These are phyloP conservation scores for Backusella macrospora DNA, from an alignment of 192 early-diverging fungal species.

Conservation along the genomic window DNA sequence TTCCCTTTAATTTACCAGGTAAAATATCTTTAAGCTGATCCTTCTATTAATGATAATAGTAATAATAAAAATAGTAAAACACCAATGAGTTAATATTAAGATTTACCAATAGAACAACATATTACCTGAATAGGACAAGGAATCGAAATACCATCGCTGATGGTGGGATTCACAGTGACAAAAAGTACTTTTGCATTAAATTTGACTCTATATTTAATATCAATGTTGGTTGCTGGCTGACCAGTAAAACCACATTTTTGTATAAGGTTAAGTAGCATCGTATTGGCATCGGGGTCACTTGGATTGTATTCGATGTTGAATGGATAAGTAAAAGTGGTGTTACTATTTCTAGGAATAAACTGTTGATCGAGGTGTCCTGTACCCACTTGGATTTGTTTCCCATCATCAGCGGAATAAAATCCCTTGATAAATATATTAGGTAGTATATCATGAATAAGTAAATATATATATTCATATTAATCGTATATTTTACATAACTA, in stretches of 20 bases:
- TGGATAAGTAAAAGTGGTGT: slow-evolving; percentile 45
- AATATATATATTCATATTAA: background rate
- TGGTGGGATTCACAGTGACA: slow-evolving; percentile 42
- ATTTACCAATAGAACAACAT: background rate
- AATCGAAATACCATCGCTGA: slow-evolving; percentile 37
- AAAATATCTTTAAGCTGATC: background rate
- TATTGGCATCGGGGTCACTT: slow-evolving; percentile 30
- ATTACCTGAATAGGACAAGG: slow-evolving; percentile 43
- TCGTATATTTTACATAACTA: background rate
- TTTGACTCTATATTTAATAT: slow-evolving; percentile 50
- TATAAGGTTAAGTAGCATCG: slow-evolving; percentile 45
- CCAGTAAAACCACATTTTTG: slow-evolving; percentile 48
- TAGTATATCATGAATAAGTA: background rate
- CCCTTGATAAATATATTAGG: slow-evolving; percentile 36
- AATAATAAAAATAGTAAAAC: background rate
- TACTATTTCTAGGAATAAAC: slow-evolving; percentile 36
- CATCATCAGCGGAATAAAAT: slow-evolving; percentile 41
- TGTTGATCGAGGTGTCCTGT: slow-evolving; percentile 45
- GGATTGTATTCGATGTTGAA: slow-evolving; percentile 49
- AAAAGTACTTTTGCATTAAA: slow-evolving; percentile 46
- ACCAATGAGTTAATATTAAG: background rate
- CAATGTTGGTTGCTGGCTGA: slow-evolving; percentile 19
- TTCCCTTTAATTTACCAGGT: background rate
- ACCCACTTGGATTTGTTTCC: slow-evolving; percentile 41
- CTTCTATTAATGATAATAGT: background rate